phyloP scores from a whole-genome alignment of 306 rosid species.

The Astragalus glycyphyllos region DNA sequence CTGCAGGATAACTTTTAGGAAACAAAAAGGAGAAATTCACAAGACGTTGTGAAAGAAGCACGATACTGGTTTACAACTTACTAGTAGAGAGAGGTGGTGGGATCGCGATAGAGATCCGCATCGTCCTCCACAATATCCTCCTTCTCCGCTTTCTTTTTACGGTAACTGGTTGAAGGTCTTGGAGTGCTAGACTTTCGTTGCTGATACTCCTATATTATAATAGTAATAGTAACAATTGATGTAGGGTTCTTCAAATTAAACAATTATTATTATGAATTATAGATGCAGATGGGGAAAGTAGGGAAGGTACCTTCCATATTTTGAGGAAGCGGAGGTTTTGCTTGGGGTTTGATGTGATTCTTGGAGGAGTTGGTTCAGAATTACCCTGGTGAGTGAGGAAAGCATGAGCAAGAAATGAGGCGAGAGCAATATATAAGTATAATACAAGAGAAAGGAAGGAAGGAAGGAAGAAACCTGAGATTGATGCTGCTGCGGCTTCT shows the following conservation, averaged over 20 bases:
- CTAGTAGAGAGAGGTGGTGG: conserved; percentile 77
- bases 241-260: background rate
- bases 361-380: conserved; percentile 64
- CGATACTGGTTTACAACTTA: conserved; percentile 29
- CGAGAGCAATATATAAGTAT: no score
- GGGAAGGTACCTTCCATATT: conserved; percentile 65
- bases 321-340: conserved; percentile 83
- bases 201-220: conserved; percentile 64
- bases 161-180: conserved; percentile 87
- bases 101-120: conserved; percentile 71
- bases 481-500: conserved; percentile 36
- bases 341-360: conserved; percentile 87
- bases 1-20: conserved; percentile 49
- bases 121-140: conserved; percentile 55
- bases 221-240: background rate
- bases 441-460: no score
- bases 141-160: conserved; percentile 76
- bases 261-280: background rate
- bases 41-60: conserved; percentile 8
- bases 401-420: no score
- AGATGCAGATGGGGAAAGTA: no score
- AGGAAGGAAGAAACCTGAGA: conserved; percentile 25
- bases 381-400: conserved; percentile 43
- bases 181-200: conserved; percentile 60
- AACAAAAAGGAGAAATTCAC: background rate